Conservation (phyloP, 2,329 filamentous ascomycete genomes). For the Neopestalotiopsis sp. region DNA sequence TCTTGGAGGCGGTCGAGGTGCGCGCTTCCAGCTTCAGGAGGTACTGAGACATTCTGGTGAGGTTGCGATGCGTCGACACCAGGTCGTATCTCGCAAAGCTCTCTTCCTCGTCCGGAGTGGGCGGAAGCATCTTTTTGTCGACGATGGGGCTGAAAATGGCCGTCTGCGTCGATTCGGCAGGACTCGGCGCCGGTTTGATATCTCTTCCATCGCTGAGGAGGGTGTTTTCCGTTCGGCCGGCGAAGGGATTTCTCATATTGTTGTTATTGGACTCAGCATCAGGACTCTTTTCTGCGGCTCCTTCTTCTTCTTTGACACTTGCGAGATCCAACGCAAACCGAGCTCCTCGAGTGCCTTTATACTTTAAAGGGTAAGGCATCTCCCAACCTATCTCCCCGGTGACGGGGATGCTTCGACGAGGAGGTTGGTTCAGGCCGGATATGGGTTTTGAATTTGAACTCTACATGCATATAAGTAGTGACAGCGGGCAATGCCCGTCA, state of each 20-base stretch:
- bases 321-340: not conserved
- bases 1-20: slow-evolving; percentile 32
- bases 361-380: not conserved
- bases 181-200: not conserved
- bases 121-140: too few species aligned
- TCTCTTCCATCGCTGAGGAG: not conserved
- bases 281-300: not conserved
- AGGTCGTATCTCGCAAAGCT: slow-evolving; percentile 8
- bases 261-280: not conserved
- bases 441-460: not conserved
- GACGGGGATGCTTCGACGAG: not conserved
- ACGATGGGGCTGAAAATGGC: slow-evolving; percentile 6
- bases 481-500: not conserved
- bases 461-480: not conserved
- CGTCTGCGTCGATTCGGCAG: slow-evolving; percentile 4
- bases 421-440: not conserved
- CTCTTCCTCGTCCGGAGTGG: not conserved
- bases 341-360: not conserved
- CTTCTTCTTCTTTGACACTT: not conserved
- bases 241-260: not conserved
- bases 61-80: slow-evolving; percentile 25
- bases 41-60: slow-evolving; percentile 34
- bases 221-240: not conserved
- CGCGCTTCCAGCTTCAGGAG: slow-evolving; percentile 37
- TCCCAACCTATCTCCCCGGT: not conserved